Percentiles rank a stretch among this genome's conserved stretches.
Conservation (phyloP, 2,329 filamentous ascomycete genomes). For the Cladophialophora carrionii region DNA sequence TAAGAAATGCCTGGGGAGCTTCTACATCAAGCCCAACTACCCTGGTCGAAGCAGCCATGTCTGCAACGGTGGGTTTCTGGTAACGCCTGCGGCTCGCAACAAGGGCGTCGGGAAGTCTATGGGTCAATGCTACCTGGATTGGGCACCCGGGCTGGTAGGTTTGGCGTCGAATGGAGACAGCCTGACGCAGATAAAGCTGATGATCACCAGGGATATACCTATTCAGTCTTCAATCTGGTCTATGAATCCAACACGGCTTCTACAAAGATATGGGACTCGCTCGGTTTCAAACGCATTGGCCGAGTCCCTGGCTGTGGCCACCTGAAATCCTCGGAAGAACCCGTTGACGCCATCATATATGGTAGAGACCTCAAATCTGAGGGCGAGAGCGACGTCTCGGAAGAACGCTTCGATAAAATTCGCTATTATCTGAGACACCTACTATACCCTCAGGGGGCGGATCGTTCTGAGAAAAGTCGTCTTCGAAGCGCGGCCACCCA, state of each 20-base stretch:
- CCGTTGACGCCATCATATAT: constrained; percentile 77
- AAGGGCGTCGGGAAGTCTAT: constrained; percentile 74
- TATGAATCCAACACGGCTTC: constrained; percentile 93
- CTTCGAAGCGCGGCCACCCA: constrained; percentile 91
- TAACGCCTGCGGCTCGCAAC: constrained; percentile 72
- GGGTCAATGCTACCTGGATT: constrained; percentile 76
- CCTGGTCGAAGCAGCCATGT: constrained; percentile 87
- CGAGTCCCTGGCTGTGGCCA: constrained; percentile 74
- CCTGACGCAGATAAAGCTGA: constrained; percentile 34
- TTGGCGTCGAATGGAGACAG: constrained; percentile 20
- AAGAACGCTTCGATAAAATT: constrained; percentile 98
- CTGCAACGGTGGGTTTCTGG: constrained; percentile 75
- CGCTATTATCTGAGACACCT: constrained; percentile 94
- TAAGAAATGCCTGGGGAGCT: constrained; percentile 80
- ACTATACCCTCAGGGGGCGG: constrained; percentile 89
- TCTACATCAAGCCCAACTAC: constrained; percentile 94
- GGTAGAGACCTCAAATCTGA: constrained; percentile 66
- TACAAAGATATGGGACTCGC: constrained; percentile 86
- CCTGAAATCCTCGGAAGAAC: constrained; percentile 68
- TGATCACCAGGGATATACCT: constrained; percentile 70
- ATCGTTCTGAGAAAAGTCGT: constrained; percentile 92
- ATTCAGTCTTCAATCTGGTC: constrained; percentile 91
- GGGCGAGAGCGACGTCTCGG: constrained; percentile 80
- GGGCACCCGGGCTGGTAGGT: constrained; percentile 67
- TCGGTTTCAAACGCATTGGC: constrained; percentile 91